Base-by-base conservation (phyloP, 1,139 yeast genomes). In the Oligophagozyma castellii region DNA sequence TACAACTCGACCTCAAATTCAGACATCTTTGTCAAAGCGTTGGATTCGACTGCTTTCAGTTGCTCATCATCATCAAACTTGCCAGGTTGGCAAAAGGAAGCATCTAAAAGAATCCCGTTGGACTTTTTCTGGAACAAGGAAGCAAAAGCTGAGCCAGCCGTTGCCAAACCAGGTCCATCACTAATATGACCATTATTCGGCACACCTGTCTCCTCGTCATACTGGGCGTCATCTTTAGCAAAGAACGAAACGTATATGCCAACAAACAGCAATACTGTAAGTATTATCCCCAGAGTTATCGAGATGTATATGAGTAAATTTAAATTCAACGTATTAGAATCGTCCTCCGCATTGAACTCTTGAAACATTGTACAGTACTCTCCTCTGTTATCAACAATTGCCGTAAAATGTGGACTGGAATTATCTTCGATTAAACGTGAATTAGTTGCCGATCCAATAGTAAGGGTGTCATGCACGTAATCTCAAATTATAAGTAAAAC, bases 291-390 rank as follows among this genome's bases (percentile, higher is more conserved):
- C 27, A 61, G 46, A 1, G 63, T 56, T 1, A 59, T 54, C 1
- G 63, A 52, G 8, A 61, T 34, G 10, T 60, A 56, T 19, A 61
- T 53, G n/a, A 61, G 44, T 32, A 61, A 49, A 2, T 62, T 61
- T 4, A 61, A 28, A 35, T 57, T 58, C 51, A 61, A 39, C 1
- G 52, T 36, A 12, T 42, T 53, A 8, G 44, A 30, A 26, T 46
- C 49, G 5, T 36, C 29, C 39, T 38, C 57, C 32, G 42, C n/a
- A n/a, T n/a, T n/a, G n/a, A n/a, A n/a, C n/a, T n/a, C n/a, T n/a
- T n/a, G n/a, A n/a, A n/a, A n/a, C n/a, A n/a, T n/a, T n/a, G n/a
- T n/a, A n/a, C n/a, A n/a, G n/a, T n/a, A n/a, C n/a, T n/a, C n/a
- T n/a, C n/a, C n/a, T n/a, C n/a, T n/a, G n/a, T n/a, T n/a, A n/a